Evolutionary conservation across 805 yeast species (phyloP).

Genomic region (Nakazawaea holstii): DNA sequence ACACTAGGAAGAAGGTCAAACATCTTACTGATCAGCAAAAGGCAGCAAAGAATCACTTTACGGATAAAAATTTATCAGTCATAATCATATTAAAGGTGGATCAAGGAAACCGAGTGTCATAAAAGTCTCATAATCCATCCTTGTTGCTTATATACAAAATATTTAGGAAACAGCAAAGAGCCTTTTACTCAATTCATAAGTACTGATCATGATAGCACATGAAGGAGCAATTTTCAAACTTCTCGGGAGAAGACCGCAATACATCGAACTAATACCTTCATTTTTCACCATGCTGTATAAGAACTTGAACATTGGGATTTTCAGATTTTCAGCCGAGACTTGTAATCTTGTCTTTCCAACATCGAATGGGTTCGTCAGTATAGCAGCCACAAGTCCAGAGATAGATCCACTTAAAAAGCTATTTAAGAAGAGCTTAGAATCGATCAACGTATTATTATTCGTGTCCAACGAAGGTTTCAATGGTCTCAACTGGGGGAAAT

Average conservation of each 20-base stretch:
- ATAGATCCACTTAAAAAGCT: constrained; percentile 79
- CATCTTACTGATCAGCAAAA: too few relatives aligned
- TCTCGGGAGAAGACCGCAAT: constrained; percentile 82
- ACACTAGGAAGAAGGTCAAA: too few relatives aligned
- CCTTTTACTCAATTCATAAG: constrained; percentile 84
- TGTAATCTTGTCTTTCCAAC: constrained; percentile 95
- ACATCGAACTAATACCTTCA: constrained; percentile 84
- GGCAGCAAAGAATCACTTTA: too few relatives aligned
- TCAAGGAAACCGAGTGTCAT: too few relatives aligned
- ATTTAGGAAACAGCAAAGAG: constrained; percentile 24
- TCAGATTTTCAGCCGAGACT: constrained; percentile 39
- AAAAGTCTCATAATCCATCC: too few relatives aligned
- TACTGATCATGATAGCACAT: constrained; percentile 97
- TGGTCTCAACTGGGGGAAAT: background rate
- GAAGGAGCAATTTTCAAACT: constrained; percentile 91
- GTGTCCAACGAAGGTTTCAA: background rate
- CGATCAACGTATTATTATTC: constrained; percentile 13
- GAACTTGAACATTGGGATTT: constrained; percentile 61
- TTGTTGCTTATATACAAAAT: background rate
- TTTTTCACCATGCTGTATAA: constrained; percentile 53
- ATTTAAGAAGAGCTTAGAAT: constrained; percentile 40
- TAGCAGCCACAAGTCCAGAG: constrained; percentile 81
- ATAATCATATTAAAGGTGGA: too few relatives aligned
- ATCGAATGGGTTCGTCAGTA: constrained; percentile 90
- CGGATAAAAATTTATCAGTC: too few relatives aligned